Evolutionary conservation across 2,329 filamentous ascomycete species (phyloP).

Genomic region (Geosmithia putterillii): DNA sequence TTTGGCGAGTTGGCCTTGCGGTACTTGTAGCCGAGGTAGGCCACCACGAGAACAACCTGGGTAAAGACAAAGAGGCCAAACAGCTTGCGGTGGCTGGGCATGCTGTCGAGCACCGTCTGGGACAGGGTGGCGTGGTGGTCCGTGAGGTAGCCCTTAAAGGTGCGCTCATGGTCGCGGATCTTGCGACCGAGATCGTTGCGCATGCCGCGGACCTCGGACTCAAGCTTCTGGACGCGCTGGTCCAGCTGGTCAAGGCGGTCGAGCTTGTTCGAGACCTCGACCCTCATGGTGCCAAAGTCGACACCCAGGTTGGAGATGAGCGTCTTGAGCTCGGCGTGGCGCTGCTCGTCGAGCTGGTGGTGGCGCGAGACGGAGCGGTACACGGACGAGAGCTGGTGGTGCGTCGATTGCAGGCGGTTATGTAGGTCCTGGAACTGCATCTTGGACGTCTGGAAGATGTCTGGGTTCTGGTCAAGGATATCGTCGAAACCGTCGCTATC

Average conservation of each 20-base stretch:
- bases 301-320: conserved; percentile 33
- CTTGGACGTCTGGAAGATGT: conserved; percentile 33
- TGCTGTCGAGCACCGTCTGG: conserved; percentile 32
- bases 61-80: conserved; percentile 63
- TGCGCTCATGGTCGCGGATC: conserved; percentile 36
- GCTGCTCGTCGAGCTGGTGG: conserved; percentile 38
- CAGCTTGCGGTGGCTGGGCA: conserved; percentile 37
- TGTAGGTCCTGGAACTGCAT: conserved; percentile 75
- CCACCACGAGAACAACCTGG: conserved; percentile 57
- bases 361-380: conserved; percentile 43
- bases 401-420: conserved; percentile 64
- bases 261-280: conserved; percentile 30
- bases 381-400: conserved; percentile 54
- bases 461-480: conserved; percentile 34
- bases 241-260: conserved; percentile 30
- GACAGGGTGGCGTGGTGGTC: conserved; percentile 37
- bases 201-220: conserved; percentile 46
- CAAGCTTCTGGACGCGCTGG: conserved; percentile 36
- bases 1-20: conserved; percentile 68
- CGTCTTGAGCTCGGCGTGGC: conserved; percentile 40
- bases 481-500: conserved; percentile 22
- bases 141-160: conserved; percentile 37
- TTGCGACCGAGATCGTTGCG: conserved; percentile 39
- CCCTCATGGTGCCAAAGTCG: conserved; percentile 33
- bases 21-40: conserved; percentile 70